These are phyloP conservation scores for Fraxinus anomala DNA, from an alignment of 257 asterid species.

Conservation along the genomic window DNA sequence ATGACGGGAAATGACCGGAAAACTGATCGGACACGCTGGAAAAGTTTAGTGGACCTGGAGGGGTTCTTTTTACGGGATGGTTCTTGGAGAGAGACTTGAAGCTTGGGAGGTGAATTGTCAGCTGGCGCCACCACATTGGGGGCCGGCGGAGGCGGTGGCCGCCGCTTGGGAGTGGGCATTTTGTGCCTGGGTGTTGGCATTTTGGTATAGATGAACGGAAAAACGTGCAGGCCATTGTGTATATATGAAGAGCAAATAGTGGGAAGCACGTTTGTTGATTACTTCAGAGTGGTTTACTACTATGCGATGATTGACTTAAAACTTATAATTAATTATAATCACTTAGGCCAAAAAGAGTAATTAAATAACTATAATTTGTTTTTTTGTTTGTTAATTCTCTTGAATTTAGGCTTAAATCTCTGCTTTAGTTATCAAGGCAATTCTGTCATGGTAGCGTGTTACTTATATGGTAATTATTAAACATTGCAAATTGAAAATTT, in stretches of 20 bases:
- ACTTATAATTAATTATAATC: not conserved
- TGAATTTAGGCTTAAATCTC: constrained; percentile 17
- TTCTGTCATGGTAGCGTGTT: not conserved
- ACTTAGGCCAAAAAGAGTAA: not conserved
- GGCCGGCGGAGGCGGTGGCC: constrained; percentile 37
- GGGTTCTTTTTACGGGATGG: constrained; percentile 49
- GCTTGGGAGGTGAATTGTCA: constrained; percentile 36
- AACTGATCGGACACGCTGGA: constrained; percentile 65
- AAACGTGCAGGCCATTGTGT: not conserved
- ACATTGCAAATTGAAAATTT: too few species aligned
- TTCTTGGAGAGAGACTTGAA: constrained; percentile 45
- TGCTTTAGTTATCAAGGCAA: constrained; percentile 4
- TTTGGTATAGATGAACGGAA: constrained; percentile 18
- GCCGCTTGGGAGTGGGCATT: constrained; percentile 21
- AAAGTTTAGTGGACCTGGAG: constrained; percentile 53
- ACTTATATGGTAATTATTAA: too few species aligned
- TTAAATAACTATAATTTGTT: constrained; percentile 26
- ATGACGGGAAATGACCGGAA: constrained; percentile 84
- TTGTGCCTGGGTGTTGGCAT: constrained; percentile 60
- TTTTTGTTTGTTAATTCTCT: constrained; percentile 7
- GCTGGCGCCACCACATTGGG: constrained; percentile 50
- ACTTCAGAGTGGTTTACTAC: constrained; percentile 2
- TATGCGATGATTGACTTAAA: constrained; percentile 26
- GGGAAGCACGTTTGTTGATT: constrained; percentile 39
- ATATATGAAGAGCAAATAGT: constrained; percentile 24